phyloP scores from a whole-genome alignment of 1,139 yeast species.

The Taphrina confusa region DNA sequence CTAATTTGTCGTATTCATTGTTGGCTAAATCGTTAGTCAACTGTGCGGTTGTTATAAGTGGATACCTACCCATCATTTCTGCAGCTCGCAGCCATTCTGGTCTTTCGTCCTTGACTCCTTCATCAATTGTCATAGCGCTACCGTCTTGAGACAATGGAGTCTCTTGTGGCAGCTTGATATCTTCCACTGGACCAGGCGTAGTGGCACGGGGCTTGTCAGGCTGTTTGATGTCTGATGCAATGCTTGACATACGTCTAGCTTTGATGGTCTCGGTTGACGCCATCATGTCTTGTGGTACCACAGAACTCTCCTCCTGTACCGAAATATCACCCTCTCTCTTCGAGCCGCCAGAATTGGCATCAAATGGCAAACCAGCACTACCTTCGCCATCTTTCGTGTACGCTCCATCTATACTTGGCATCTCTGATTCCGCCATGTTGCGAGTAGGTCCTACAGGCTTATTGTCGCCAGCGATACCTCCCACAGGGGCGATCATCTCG shows the following conservation, averaged over 20 bases:
- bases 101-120: conserved; percentile 24
- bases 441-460: conserved; percentile 29
- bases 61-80: conserved; percentile 20
- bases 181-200: conserved; percentile 25
- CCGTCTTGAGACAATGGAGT: conserved; percentile 17
- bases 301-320: conserved; percentile 23
- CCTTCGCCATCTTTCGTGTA: conserved; percentile 36
- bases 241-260: conserved; percentile 19
- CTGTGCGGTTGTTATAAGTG: neutral
- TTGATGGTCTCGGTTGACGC: conserved; percentile 22
- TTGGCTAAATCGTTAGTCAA: conserved; percentile 14
- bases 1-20: conserved; percentile 22
- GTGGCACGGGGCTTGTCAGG: conserved; percentile 18
- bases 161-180: conserved; percentile 11
- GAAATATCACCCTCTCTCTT: conserved; percentile 27
- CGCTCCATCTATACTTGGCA: conserved; percentile 23
- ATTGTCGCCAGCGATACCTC: conserved; percentile 17
- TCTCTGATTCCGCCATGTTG: conserved; percentile 14
- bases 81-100: conserved; percentile 36
- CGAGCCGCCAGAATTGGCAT: conserved; percentile 16
- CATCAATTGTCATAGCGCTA: conserved; percentile 5
- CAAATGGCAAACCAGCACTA: conserved; percentile 37
- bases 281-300: conserved; percentile 20
- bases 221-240: conserved; percentile 1
- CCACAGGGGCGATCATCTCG: conserved; percentile 25